phyloP scores from a whole-genome alignment of 345 rosid genomes.

The Trapa incisa region DNA sequence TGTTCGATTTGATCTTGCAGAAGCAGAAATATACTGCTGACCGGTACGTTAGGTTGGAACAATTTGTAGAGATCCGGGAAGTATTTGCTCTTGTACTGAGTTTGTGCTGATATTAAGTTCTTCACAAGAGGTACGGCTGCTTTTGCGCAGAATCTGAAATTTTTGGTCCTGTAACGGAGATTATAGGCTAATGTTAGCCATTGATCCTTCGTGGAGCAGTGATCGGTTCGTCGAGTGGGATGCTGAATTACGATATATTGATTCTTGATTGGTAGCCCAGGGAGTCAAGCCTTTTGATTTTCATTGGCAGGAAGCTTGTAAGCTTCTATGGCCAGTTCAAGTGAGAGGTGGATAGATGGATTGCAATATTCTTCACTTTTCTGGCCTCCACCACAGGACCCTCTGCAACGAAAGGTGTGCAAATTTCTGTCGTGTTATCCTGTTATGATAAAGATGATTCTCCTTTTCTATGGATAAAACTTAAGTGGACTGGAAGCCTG shows the following conservation, averaged over 20 bases:
- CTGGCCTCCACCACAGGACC: conserved; percentile 79
- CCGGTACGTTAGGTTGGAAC: background rate
- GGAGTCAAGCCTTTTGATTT: background rate
- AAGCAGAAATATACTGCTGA: background rate
- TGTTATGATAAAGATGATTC: background rate
- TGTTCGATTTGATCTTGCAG: background rate
- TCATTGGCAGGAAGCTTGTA: conserved; percentile 8
- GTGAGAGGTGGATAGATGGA: conserved; percentile 91
- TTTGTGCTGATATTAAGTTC: background rate
- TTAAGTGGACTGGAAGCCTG: background rate
- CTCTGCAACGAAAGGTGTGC: conserved; percentile 59
- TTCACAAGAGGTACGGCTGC: background rate
- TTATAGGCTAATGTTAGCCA: background rate
- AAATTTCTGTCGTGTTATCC: background rate
- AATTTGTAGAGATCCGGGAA: background rate
- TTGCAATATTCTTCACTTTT: conserved; percentile 79
- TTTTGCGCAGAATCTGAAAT: background rate
- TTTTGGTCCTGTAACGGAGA: background rate
- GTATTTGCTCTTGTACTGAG: background rate
- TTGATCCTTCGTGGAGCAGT: background rate
- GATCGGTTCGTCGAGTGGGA: conserved; percentile 9
- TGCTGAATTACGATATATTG: conserved; percentile 36
- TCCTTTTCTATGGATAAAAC: background rate
- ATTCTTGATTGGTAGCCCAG: conserved; percentile 35
- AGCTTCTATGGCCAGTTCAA: conserved; percentile 45